Conservation (phyloP, 371 early-diverging fungal species). For the Nematocida sp. region DNA sequence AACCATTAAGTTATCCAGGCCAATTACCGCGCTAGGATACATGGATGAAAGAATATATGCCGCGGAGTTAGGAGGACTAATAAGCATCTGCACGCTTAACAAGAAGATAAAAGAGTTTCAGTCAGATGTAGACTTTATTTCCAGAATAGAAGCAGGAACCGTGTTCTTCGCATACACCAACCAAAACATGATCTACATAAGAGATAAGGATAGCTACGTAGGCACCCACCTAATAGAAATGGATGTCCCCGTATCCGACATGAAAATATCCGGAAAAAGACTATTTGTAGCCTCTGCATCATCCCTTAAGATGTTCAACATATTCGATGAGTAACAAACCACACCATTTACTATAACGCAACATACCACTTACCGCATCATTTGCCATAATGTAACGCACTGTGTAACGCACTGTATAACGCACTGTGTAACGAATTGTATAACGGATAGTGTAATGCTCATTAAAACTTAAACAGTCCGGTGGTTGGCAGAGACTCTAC, state of each 20-base stretch:
- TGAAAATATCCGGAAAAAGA: constrained; percentile 49
- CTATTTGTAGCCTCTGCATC: constrained; percentile 34
- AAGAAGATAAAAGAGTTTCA: constrained; percentile 34
- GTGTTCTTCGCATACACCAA: constrained; percentile 49
- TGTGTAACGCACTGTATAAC: too few relatives aligned
- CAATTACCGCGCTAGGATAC: constrained; percentile 47
- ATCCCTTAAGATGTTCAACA: constrained; percentile 42
- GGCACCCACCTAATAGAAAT: constrained; percentile 50
- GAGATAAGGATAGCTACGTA: constrained; percentile 43
- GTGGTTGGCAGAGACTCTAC: constrained; percentile 82
- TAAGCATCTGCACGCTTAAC: constrained; percentile 15
- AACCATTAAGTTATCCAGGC: constrained; percentile 1
- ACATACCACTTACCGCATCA: too few relatives aligned
- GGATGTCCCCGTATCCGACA: constrained; percentile 14
- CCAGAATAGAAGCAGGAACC: constrained; percentile 46
- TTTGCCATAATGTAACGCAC: too few relatives aligned
- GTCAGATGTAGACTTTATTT: constrained; percentile 48
- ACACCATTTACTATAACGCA: too few relatives aligned
- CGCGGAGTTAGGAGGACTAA: constrained; percentile 33
- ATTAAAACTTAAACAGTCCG: constrained; percentile 46
- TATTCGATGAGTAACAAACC: constrained; percentile 45
- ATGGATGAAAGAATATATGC: constrained; percentile 33
- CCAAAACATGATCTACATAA: constrained; percentile 23
- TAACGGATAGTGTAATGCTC: too few relatives aligned
- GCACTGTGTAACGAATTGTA: too few relatives aligned